phyloP scores from a whole-genome alignment of 257 asterid genomes.

The Agastache rugosa region DNA sequence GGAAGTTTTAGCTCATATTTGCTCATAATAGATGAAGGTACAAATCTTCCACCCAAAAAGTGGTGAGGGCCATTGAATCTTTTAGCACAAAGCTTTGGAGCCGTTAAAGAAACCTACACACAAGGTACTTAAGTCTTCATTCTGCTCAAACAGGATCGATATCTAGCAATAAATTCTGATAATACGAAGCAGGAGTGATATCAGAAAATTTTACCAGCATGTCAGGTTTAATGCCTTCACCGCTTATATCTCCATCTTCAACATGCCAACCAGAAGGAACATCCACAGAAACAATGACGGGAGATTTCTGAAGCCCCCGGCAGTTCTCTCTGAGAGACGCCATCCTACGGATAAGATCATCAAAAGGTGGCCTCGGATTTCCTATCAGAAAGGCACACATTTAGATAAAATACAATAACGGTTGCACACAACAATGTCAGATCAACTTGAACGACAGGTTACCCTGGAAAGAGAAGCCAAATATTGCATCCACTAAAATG shows the following conservation, averaged over 20 bases:
- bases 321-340: slow-evolving; percentile 44
- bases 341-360: slow-evolving; percentile 63
- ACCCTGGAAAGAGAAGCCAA: slow-evolving; percentile 89
- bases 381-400: slow-evolving; percentile 47
- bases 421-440: not conserved
- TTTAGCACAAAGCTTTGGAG: slow-evolving; percentile 81
- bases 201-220: slow-evolving; percentile 63
- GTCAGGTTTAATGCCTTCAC: slow-evolving; percentile 78
- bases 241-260: slow-evolving; percentile 77
- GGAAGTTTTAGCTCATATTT: slow-evolving; percentile 40
- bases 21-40: slow-evolving; percentile 55
- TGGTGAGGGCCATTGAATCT: slow-evolving; percentile 65
- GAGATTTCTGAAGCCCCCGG: slow-evolving; percentile 44
- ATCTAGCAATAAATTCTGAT: slow-evolving; percentile 4
- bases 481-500: slow-evolving; percentile 83
- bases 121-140: slow-evolving; percentile 2
- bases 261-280: slow-evolving; percentile 96
- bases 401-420: not conserved
- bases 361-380: slow-evolving; percentile 77
- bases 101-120: slow-evolving; percentile 72
- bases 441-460: slow-evolving; percentile 21
- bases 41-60: slow-evolving; percentile 84
- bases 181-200: not conserved
- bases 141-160: not conserved
- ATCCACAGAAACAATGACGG: slow-evolving; percentile 71